Evolutionary conservation across 352 stramenopile species (phyloP).

Genomic region (Aphanomyces stellatus): DNA sequence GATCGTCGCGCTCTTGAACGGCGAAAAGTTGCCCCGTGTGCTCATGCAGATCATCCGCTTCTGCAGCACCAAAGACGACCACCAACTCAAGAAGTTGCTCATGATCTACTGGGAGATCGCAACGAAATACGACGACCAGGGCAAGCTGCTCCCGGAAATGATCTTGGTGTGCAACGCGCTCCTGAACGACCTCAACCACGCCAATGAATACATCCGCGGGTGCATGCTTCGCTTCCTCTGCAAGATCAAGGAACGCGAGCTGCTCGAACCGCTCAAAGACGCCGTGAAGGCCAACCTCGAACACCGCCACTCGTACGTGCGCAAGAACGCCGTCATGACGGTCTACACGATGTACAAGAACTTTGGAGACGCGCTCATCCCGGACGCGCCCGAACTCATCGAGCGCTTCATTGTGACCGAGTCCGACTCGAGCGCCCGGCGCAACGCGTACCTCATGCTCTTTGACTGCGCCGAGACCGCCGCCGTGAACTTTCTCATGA

Average conservation of each 20-base stretch:
- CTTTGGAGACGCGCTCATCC: constrained; percentile 91
- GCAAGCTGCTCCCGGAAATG: constrained; percentile 99
- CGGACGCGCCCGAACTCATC: constrained; percentile 98
- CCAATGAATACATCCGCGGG: constrained; percentile 99
- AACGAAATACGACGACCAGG: constrained; percentile 93
- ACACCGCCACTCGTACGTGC: constrained; percentile 98
- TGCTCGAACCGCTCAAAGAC: constrained; percentile 81
- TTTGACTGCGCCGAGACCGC: constrained; percentile 97
- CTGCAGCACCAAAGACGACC: constrained; percentile 98
- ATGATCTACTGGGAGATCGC: constrained; percentile 99
- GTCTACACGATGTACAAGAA: constrained; percentile 98
- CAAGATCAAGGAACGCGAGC: constrained; percentile 98
- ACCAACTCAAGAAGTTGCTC: constrained; percentile 99
- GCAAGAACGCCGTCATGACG: constrained; percentile 97
- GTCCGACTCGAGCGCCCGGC: constrained; percentile 89
- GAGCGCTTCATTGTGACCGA: constrained; percentile 91
- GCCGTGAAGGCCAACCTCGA: constrained; percentile 96
- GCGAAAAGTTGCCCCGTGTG: constrained; percentile 96
- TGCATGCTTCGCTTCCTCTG: constrained; percentile 99
- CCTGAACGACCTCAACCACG: constrained; percentile 99
- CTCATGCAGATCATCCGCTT: constrained; percentile 99
- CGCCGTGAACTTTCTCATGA: constrained; percentile 97
- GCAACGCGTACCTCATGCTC: constrained; percentile 99
- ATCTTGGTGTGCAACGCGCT: constrained; percentile 99
- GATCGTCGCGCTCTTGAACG: constrained; percentile 97